Evolutionary conservation across 1,139 yeast genomes (phyloP), one percentile per base, ranked within the genome.

Genomic region (Scheffersomyces insectosa): DNA sequence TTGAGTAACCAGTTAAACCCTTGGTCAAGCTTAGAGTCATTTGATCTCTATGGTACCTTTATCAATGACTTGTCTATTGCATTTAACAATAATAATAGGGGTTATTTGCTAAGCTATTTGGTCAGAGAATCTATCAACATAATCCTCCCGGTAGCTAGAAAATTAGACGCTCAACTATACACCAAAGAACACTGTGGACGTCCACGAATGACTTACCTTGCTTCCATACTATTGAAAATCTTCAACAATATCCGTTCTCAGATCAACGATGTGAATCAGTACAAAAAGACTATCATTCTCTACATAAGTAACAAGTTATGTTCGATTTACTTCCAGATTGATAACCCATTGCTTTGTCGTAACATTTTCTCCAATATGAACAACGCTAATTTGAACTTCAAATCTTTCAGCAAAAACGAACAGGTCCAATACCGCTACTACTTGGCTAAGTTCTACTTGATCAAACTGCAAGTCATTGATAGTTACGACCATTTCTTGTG

Each of bases 291-390:
- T 11, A 68, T 84, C 25, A 68, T 86, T 30, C 56, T 85, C 33
- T 77, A 72, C 49, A 69, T 85, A 10, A 84, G 88, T 3, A 75
- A 75, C 23, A 68, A 73, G 41, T 63, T 87, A 36, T 86, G 93
- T 59, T 71, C 77, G 47, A 67, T 82, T 1, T 88, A 88, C 59
- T 84, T 83, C 60, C 69, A 66, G 42, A 72, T 85, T 33, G 79
- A 73, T 37, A 83, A 82, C 39, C 89, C 91, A 3, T 68, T 83
- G 42, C 68, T 85, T 10, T 86, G 95, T 59, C 80, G 86, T 28
- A 86, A 85, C 56, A 86, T 88, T 37, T 85, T 86, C 60, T 78
- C 88, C 34, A 87, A 86, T 57, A 79, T 87, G 69, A 83, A 81
- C 51, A 82, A 82, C 28, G 78, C 88, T 15, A 68, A 72, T 30